Evolutionary conservation across 164 flowering plant species (phyloP).

Genomic region (Magnolia officinalis): DNA sequence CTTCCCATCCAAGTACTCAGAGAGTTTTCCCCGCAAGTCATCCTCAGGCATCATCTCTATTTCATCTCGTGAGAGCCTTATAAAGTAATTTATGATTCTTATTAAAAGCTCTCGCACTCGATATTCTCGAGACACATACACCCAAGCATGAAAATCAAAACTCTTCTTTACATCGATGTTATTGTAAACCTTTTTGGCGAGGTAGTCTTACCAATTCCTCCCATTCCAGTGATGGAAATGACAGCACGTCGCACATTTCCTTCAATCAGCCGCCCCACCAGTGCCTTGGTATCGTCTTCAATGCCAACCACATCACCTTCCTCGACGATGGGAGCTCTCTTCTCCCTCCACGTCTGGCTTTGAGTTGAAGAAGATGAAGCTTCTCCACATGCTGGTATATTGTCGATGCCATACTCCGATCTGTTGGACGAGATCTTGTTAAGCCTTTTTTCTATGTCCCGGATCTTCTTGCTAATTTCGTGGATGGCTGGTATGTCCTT

Average conservation of each 20-base stretch:
- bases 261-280: background rate
- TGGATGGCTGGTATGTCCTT: no score
- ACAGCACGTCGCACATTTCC: slow-evolving; percentile 11
- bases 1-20: background rate
- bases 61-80: background rate
- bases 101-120: background rate
- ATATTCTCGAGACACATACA: slow-evolving; percentile 36
- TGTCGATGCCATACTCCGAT: background rate
- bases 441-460: slow-evolving; percentile 31
- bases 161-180: slow-evolving; percentile 15
- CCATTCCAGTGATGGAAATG: slow-evolving; percentile 51
- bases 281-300: background rate
- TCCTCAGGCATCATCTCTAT: slow-evolving; percentile 23
- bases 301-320: slow-evolving; percentile 5
- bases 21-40: slow-evolving; percentile 21
- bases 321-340: background rate
- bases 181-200: slow-evolving; percentile 41
- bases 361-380: background rate
- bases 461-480: slow-evolving; percentile 23
- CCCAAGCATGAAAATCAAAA: slow-evolving; percentile 42
- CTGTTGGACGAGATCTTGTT: slow-evolving; percentile 2
- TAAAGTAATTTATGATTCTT: background rate
- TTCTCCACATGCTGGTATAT: slow-evolving; percentile 4
- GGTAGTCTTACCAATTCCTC: slow-evolving; percentile 56
- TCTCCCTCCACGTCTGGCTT: background rate